Base-by-base conservation (phyloP, 768 basidiomycete genomes). In the Hypsizygus marmoreus region DNA sequence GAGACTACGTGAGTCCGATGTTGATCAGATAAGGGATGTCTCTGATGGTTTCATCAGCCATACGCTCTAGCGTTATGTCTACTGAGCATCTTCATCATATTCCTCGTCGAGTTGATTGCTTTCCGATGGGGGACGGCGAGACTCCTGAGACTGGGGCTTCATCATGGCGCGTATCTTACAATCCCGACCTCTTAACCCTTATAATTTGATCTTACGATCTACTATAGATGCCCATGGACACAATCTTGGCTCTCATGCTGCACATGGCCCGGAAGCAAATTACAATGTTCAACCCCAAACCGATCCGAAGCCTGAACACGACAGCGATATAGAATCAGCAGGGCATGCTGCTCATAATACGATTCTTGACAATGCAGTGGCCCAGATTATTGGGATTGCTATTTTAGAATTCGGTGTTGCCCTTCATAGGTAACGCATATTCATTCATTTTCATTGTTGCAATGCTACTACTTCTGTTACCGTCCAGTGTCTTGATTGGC, bases 361-460 rank as follows among this genome's bases (percentile, higher is more conserved):
- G 12, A 10, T 58, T 3, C 65, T 73, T 37, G 75, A 82, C 29
- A 69, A 70, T 14, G 67, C 79, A 2, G 45, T 70, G 7, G 84
- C 90, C 2, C 92, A 95, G 62, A 65, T 94, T 28, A 74, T 97
- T 36, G 94, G 93, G 11, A 77, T 99, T 36, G 91, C 80, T 25
- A 94, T 97, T 47, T 73, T 99, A 36, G 95, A 99, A 62, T 95
- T 97, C 57, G 95, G 95, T 56, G 91, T 97, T 23, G 64, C 92
- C 4, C 66, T 97, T 24, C 94, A 95, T 60, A 89, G 86, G 84
- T 80, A 43, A 36, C 56, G 29, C 9, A 14, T 26, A 24, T 29
- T 29, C 10, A 30, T 25, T 12, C 38, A 16, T 25, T 8, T 4
- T 32, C 47, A 2, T 47, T 22, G 8, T 17, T 6, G 6, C 7